These are phyloP conservation scores for Euphorbia celastroides DNA, from an alignment of 441 rosid species.

Conservation along the genomic window DNA sequence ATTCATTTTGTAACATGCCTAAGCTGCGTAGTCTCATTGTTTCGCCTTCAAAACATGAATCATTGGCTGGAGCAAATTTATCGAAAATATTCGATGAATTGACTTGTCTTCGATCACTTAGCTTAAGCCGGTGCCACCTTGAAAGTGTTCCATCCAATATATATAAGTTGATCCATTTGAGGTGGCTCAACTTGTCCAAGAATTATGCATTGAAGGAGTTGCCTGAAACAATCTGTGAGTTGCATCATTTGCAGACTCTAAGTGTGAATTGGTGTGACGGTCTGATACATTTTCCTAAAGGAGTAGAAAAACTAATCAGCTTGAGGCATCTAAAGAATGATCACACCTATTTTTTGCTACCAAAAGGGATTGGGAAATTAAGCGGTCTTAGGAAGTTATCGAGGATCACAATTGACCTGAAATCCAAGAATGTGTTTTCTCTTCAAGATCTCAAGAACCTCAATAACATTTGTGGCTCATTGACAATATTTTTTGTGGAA, in stretches of 20 bases:
- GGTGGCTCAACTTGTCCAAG: neutral
- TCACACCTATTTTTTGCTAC: no score
- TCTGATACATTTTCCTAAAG: neutral
- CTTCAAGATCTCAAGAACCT: neutral
- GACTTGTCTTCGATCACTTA: neutral
- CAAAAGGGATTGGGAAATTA: slow-evolving; percentile 1
- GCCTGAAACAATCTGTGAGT: slow-evolving; percentile 1
- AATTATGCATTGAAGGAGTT: neutral
- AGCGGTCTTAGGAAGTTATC: neutral
- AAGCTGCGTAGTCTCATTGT: neutral
- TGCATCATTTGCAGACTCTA: neutral
- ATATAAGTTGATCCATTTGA: neutral
- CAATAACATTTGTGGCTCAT: neutral
- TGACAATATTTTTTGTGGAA: neutral
- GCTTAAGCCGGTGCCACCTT: neutral
- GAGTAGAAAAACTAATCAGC: neutral
- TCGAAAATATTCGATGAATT: neutral
- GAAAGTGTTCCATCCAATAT: neutral
- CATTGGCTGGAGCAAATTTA: neutral
- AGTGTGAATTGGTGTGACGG: neutral
- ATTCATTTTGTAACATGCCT: neutral
- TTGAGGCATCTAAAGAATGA: neutral
- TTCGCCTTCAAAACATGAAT: neutral
- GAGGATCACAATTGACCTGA: neutral
- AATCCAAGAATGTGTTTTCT: neutral